Base-by-base conservation (phyloP, 2,329 filamentous ascomycete species). In the Triangularia verruculosa region DNA sequence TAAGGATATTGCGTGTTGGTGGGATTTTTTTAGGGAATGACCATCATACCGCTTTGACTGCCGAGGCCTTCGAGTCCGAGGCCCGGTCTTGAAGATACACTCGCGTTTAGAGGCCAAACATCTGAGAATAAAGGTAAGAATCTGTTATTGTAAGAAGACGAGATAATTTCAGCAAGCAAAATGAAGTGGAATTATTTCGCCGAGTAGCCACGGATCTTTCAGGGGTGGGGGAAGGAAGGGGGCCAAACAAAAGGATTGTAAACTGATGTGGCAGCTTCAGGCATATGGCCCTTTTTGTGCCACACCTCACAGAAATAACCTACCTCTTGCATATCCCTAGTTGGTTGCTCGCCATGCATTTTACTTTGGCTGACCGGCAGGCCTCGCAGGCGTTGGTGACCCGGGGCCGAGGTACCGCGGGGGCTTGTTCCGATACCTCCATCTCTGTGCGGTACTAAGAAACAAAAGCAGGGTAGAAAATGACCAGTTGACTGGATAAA, bases 101-200 rank as follows among this genome's bases (percentile, higher is more conserved):
- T 85, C 83, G 59, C 78, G 75, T 70, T 83, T 84, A 28, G 79
- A 83, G 54, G 80, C 78, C 57, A 80, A 76, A 68, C 83, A 85
- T 68, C 83, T 85, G 27, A 17, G n/a, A n/a, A n/a, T 8, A 27
- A 22, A 52, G 22, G n/a, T n/a, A 22, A 63, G 34, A 34, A 39
- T n/a, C 13, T 39, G 34, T 47, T 47, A 47, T 22, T 55, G 61
- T 52, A n/a, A 27, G 53, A 55, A 32, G 52, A 15, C 8, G 34
- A 51, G 22, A 25, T n/a, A 39, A 47, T n/a, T 4, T n/a, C 9
- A 39, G 17, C 34, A 39, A 39, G 34, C n/a, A 34, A 12, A 34
- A 13, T 7, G 30, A 5, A 13, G 30, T 34, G 6, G n/a, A n/a
- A n/a, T 34, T 39, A 4, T 20, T 47, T 47, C 39, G 39, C n/a